Evolutionary conservation across 305 asterid species (phyloP).

Genomic region (Fraxinus ornus): DNA sequence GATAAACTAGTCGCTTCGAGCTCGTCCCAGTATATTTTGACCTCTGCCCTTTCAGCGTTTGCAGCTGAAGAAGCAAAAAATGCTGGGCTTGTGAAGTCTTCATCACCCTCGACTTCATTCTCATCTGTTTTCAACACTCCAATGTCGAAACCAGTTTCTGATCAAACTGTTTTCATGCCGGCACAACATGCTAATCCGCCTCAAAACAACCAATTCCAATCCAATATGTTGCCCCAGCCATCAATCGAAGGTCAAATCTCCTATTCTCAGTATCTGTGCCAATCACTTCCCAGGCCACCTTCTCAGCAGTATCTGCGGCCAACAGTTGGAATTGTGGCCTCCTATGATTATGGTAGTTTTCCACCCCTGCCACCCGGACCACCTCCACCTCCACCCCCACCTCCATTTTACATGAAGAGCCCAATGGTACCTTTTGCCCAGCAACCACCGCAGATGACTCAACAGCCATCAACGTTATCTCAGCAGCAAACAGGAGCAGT

Average conservation of each 20-base stretch:
- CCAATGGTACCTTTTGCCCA: conserved; percentile 56
- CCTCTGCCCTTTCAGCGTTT: conserved; percentile 78
- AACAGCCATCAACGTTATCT: conserved; percentile 34
- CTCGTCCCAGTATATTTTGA: conserved; percentile 82
- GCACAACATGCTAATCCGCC: conserved; percentile 34
- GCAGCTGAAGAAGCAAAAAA: conserved; percentile 85
- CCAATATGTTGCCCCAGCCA: conserved; percentile 32
- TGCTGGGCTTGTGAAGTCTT: conserved; percentile 54
- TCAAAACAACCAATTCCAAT: conserved; percentile 47
- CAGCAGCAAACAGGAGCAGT: conserved; percentile 36
- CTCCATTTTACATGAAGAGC: conserved; percentile 54
- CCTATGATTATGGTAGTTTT: conserved; percentile 51
- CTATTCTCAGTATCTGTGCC: conserved; percentile 54
- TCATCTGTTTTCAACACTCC: conserved; percentile 31
- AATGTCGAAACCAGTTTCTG: conserved; percentile 28
- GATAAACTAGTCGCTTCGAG: conserved; percentile 82
- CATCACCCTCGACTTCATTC: conserved; percentile 42
- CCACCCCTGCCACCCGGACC: conserved; percentile 46
- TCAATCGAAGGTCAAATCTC: conserved; percentile 40
- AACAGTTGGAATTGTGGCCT: conserved; percentile 41
- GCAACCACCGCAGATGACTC: conserved; percentile 39
- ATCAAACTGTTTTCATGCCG: conserved; percentile 39
- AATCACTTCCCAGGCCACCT: conserved; percentile 45
- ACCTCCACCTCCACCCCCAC: conserved; percentile 40
- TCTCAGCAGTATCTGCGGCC: conserved; percentile 64